Percentiles rank a stretch among this genome's conserved stretches.
Evolutionary conservation across 2,329 filamentous ascomycete species (phyloP).

Genomic region (Ophiocordyceps camponoti-rufipedis): DNA sequence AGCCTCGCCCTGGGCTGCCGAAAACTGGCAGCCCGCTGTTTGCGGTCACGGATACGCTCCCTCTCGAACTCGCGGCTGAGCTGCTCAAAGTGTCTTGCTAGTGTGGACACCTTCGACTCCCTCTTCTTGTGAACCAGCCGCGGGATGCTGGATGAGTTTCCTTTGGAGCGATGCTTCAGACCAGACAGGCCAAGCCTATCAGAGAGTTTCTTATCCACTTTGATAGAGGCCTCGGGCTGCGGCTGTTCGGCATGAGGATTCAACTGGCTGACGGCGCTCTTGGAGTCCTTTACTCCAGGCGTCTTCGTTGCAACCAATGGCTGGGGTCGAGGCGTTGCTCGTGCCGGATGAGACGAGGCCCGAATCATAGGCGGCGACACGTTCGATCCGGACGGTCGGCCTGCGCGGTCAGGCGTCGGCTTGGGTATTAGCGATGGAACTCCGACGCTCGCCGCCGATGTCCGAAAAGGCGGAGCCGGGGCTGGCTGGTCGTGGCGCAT

Average conservation of each 20-base stretch:
- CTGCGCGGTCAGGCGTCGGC: conserved; percentile 14
- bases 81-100: conserved; percentile 92
- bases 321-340: conserved; percentile 26
- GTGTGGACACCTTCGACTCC: conserved; percentile 67
- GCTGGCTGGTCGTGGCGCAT: conserved; percentile 28
- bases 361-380: conserved; percentile 35
- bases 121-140: conserved; percentile 64
- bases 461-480: conserved; percentile 10
- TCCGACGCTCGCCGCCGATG: conserved; percentile 1
- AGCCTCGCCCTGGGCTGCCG: conserved; percentile 57
- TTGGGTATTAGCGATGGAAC: conserved; percentile 7
- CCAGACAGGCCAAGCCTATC: conserved; percentile 51
- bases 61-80: conserved; percentile 93
- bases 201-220: conserved; percentile 56
- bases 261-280: conserved; percentile 7
- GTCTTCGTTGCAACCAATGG: conserved; percentile 23
- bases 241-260: conserved; percentile 2
- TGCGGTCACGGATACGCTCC: conserved; percentile 72
- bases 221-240: conserved; percentile 20
- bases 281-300: conserved; percentile 16
- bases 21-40: conserved; percentile 61
- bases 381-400: conserved; percentile 25
- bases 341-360: conserved; percentile 31
- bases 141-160: conserved; percentile 62
- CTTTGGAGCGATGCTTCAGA: conserved; percentile 41